Base-by-base conservation (phyloP, 495 filamentous ascomycete species). In the Cetradonia linearis region DNA sequence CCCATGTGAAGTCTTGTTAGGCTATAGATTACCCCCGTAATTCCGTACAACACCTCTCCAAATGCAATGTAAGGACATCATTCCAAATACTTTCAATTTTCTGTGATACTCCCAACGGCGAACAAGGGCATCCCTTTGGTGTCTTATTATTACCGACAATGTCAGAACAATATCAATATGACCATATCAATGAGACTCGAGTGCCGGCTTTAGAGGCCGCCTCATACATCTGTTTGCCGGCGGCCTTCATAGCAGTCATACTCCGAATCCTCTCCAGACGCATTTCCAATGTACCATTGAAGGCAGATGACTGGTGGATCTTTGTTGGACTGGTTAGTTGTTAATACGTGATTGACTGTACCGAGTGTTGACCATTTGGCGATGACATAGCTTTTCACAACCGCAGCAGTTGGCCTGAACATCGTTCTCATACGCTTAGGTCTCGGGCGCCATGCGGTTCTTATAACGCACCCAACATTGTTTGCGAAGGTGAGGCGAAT, bases 251-350 rank as follows among this genome's bases (percentile, higher is more conserved):
- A 37, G 54, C 54, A 42, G 20, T 27, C 20, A 56, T 56, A 20
- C 25, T n/a, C 11, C 34, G 54, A 16, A 16, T 56, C 36, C 7
- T 55, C 18, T 55, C 52, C 14, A 55, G 52, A 20, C 52, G 36
- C 10, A 56, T 37, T 6, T n/a, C 33, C 14, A 30, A 56, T 3
- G 34, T 56, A 13, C 18, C 31, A 2, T 27, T 56, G n/a, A 56
- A 27, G 20, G 54, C 54, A 20, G 54, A 56, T 38, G 54, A 56
- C 54, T 56, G 34, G 31, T 56, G 54, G 54, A 36, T 56, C 25
- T 25, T 42, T 27, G 20, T 28, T 40, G 54, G 54, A 27, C 34
- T 56, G 8, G 54, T 56, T n/a, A 56, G 54, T 38, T n/a, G n/a
- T n/a, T 25, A 36, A n/a, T 18, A 20, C n/a, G 14, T 36, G 6